Percentiles rank a stretch among this genome's conserved stretches.
phyloP scores from a whole-genome alignment of 108 stramenopile species.

The Cylindrotheca fusiformis region DNA sequence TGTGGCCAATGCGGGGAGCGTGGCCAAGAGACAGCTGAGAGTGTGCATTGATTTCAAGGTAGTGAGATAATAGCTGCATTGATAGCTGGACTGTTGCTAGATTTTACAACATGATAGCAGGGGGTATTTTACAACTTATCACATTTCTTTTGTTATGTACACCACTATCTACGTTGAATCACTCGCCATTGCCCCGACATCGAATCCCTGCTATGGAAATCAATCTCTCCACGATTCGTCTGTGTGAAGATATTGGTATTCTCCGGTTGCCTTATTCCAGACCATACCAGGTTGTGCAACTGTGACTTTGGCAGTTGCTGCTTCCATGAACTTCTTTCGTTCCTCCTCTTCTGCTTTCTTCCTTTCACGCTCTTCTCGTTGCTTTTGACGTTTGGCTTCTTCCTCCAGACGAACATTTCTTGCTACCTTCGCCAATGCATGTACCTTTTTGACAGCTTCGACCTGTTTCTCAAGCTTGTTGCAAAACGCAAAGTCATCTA shows the following conservation, averaged over 20 bases:
- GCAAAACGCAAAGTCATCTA: slow-evolving; percentile 65
- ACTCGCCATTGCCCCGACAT: background rate
- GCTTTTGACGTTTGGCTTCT: slow-evolving; percentile 32
- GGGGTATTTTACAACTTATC: too few species aligned
- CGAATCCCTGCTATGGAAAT: too few species aligned
- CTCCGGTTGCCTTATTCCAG: slow-evolving; percentile 76
- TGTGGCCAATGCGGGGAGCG: slow-evolving; percentile 75
- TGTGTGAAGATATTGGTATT: slow-evolving; percentile 80
- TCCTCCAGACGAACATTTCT: slow-evolving; percentile 48
- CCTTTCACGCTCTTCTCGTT: slow-evolving; percentile 51
- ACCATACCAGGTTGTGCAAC: slow-evolving; percentile 79
- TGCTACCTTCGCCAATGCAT: slow-evolving; percentile 47
- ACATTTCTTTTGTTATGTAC: too few species aligned
- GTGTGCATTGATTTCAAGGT: slow-evolving; percentile 77
- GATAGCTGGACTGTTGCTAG: too few species aligned
- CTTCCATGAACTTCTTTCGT: slow-evolving; percentile 47
- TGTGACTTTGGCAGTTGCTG: slow-evolving; percentile 57
- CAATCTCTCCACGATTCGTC: slow-evolving; percentile 86
- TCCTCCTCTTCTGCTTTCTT: slow-evolving; percentile 47
- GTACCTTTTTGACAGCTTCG: slow-evolving; percentile 35
- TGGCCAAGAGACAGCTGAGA: slow-evolving; percentile 83
- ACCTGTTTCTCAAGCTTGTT: slow-evolving; percentile 52
- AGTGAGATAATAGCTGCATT: background rate
- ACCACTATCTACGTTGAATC: background rate
- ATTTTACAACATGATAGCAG: too few species aligned